Conservation (phyloP, 805 yeast species). For the Metschnikowia amazonensis region DNA sequence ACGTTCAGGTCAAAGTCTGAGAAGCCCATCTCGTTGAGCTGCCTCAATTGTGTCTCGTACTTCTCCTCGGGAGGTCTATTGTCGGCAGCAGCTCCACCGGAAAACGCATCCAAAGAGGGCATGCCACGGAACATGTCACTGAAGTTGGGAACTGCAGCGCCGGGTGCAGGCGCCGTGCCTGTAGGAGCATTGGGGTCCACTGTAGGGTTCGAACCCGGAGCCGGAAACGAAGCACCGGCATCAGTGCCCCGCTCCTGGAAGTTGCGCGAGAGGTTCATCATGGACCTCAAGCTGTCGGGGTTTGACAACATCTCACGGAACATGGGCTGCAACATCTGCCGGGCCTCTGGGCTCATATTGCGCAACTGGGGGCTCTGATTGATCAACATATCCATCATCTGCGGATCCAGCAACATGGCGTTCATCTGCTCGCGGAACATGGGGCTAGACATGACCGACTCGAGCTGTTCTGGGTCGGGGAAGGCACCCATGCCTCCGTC, state of each 20-base stretch:
- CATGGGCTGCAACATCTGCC: conserved; percentile 80
- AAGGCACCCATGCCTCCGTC: conserved; percentile 82
- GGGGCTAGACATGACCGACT: conserved; percentile 76
- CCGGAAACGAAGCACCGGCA: conserved; percentile 29
- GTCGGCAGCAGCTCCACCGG: conserved; percentile 34
- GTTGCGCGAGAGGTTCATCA: conserved; percentile 70
- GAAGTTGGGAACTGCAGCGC: conserved; percentile 28
- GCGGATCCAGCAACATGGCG: conserved; percentile 80
- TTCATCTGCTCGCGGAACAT: conserved; percentile 77
- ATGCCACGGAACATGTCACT: conserved; percentile 36
- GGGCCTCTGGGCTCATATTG: conserved; percentile 83
- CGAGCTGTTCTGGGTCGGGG: conserved; percentile 74
- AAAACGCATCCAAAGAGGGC: conserved; percentile 48
- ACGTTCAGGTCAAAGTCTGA: conserved; percentile 90
- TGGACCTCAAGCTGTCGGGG: conserved; percentile 80
- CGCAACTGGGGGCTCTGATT: conserved; percentile 80
- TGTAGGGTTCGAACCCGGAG: conserved; percentile 39
- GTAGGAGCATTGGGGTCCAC: conserved; percentile 19
- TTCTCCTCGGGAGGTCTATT: conserved; percentile 46
- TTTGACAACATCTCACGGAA: conserved; percentile 68
- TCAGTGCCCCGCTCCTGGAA: conserved; percentile 31
- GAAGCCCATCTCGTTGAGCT: conserved; percentile 57
- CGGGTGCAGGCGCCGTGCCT: conserved; percentile 3
- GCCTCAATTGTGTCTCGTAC: conserved; percentile 41
- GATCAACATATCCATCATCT: conserved; percentile 78